Conservation (phyloP, 129 eudicot genomes). For the Lactuca saligna region DNA sequence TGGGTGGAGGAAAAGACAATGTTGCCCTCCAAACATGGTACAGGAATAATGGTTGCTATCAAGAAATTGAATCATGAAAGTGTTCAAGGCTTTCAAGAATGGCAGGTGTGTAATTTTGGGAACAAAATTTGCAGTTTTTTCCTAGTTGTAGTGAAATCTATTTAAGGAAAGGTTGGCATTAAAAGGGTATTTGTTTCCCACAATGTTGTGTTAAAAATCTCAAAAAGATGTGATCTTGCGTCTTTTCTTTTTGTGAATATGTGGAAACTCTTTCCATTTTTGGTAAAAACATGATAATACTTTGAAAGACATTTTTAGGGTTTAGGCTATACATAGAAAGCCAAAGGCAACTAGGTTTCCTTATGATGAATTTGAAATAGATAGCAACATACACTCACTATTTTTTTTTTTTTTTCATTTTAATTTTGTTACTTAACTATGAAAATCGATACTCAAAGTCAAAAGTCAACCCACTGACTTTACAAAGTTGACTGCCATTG, state of each 20-base stretch:
- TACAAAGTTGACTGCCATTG: no score
- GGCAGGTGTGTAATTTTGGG: slow-evolving; percentile 60
- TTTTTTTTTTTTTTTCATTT: no score
- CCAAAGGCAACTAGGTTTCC: no score
- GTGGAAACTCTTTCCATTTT: no score
- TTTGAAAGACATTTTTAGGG: no score
- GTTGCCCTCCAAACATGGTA: slow-evolving; percentile 46
- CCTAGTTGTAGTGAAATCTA: no score
- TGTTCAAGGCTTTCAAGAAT: slow-evolving; percentile 76
- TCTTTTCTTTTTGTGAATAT: no score
- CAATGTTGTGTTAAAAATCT: neutral
- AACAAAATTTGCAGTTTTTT: neutral
- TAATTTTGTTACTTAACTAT: neutral
- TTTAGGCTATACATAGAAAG: no score
- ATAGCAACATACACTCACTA: neutral
- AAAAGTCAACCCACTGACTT: no score
- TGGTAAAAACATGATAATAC: no score
- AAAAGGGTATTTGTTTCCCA: neutral
- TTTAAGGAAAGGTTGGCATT: neutral
- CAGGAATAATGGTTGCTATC: slow-evolving; percentile 66
- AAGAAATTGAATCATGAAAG: slow-evolving; percentile 72
- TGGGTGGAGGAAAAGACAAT: slow-evolving; percentile 82
- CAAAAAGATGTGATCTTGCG: neutral
- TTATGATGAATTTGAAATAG: no score
- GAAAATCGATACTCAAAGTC: neutral